Conservation (phyloP, 2,329 filamentous ascomycete species). For the Setomelanomma holmii region DNA sequence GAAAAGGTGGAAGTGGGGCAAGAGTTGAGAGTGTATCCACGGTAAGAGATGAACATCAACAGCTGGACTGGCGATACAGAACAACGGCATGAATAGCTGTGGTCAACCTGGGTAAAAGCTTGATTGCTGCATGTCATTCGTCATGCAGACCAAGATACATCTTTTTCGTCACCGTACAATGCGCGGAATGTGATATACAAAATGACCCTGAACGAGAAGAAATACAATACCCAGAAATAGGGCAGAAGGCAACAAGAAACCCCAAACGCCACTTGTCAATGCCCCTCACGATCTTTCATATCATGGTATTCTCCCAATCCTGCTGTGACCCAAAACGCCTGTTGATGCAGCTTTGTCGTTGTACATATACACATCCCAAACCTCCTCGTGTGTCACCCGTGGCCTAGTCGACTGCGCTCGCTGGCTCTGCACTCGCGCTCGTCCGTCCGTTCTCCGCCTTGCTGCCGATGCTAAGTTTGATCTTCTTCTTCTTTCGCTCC, state of each 20-base stretch:
- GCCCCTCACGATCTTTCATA: background rate
- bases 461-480: conserved; percentile 42
- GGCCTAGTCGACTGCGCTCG: background rate
- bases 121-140: background rate
- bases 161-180: background rate
- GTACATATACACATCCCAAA: background rate
- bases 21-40: too few relatives aligned
- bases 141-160: background rate
- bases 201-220: background rate
- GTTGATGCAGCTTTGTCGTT: background rate
- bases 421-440: conserved; percentile 22
- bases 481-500: conserved; percentile 46
- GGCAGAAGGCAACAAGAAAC: background rate
- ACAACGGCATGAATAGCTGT: background rate
- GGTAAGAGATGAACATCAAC: too few relatives aligned
- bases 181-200: background rate
- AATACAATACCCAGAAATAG: background rate
- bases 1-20: background rate
- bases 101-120: background rate
- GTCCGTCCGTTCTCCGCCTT: conserved; percentile 18
- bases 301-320: background rate
- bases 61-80: background rate
- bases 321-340: background rate
- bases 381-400: background rate
- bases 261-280: background rate